A percentile compares a stretch with the other conserved stretches of the same genome.
Evolutionary conservation across 805 yeast genomes (phyloP).

Genomic region (Millerozyma acaciae): DNA sequence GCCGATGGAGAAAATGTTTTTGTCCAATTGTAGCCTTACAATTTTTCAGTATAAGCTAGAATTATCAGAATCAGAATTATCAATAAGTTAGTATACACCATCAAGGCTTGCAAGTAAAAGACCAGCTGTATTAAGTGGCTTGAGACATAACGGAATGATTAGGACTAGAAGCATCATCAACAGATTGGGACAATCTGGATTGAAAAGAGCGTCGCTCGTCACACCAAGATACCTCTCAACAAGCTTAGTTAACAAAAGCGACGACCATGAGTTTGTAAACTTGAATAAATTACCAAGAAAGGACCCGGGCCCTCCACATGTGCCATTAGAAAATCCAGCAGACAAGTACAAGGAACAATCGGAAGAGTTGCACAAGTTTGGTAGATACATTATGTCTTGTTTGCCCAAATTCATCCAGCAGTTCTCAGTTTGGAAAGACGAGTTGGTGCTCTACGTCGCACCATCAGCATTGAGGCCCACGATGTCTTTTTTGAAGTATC

Average conservation of each 20-base stretch:
- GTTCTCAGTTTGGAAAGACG: constrained; percentile 89
- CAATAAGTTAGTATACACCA: constrained; percentile 1
- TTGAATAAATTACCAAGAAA: constrained; percentile 37
- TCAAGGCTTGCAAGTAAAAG: background rate
- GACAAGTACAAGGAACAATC: constrained; percentile 63
- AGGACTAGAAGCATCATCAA: constrained; percentile 4
- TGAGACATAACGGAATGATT: constrained; percentile 3
- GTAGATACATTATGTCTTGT: constrained; percentile 70
- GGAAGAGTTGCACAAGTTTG: constrained; percentile 78
- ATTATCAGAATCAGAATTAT: constrained; percentile 1
- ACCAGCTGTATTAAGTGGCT: constrained; percentile 1
- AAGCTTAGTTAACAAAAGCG: constrained; percentile 2
- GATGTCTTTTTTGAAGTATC: constrained; percentile 65
- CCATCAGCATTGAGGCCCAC: constrained; percentile 76
- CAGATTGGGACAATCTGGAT: constrained; percentile 4
- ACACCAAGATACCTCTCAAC: constrained; percentile 2
- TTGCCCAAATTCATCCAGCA: constrained; percentile 81
- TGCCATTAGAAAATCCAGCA: constrained; percentile 69
- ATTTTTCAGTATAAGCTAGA: no score
- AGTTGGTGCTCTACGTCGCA: constrained; percentile 68
- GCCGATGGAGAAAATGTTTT: no score
- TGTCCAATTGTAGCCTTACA: constrained; percentile 12
- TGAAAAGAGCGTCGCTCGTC: constrained; percentile 2
- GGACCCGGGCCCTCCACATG: constrained; percentile 27
- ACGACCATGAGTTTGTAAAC: constrained; percentile 28